Percentiles rank a stretch among this genome's conserved stretches.
Evolutionary conservation across 768 basidiomycete species (phyloP).

Genomic region (Lactarius pseudohatsudake): DNA sequence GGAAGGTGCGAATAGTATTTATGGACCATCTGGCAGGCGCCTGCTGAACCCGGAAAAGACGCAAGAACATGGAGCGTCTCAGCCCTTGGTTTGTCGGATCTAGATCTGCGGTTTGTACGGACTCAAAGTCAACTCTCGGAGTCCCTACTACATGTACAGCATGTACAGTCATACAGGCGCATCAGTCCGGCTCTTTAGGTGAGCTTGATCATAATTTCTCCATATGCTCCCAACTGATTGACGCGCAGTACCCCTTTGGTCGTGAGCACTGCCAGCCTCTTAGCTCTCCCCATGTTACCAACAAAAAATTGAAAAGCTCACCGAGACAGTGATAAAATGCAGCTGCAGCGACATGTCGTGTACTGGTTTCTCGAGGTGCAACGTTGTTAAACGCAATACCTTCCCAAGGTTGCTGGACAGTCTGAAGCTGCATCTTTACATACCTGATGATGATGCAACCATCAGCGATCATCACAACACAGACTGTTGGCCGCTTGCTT

Average conservation of each 20-base stretch:
- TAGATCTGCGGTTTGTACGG: slow-evolving; percentile 14
- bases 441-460: slow-evolving; percentile 49
- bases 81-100: neutral
- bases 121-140: slow-evolving; percentile 23
- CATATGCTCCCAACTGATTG: slow-evolving; percentile 61
- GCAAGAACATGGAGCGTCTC: neutral
- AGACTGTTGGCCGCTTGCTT: slow-evolving; percentile 30
- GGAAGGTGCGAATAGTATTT: slow-evolving; percentile 18
- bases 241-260: slow-evolving; percentile 71
- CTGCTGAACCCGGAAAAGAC: neutral
- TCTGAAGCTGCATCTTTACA: slow-evolving; percentile 69
- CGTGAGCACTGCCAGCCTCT: slow-evolving; percentile 54
- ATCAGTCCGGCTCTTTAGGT: slow-evolving; percentile 31
- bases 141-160: slow-evolving; percentile 2
- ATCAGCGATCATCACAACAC: slow-evolving; percentile 2
- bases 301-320: slow-evolving; percentile 34
- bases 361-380: slow-evolving; percentile 64
- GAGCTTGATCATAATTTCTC: slow-evolving; percentile 46
- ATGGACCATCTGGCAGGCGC: slow-evolving; percentile 1
- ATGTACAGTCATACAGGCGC: neutral
- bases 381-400: slow-evolving; percentile 63
- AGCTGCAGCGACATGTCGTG: slow-evolving; percentile 73
- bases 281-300: neutral
- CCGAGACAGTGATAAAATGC: slow-evolving; percentile 87
- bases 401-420: slow-evolving; percentile 48